Evolutionary conservation across 345 rosid species (phyloP).

Genomic region (Lumnitzera littorea): DNA sequence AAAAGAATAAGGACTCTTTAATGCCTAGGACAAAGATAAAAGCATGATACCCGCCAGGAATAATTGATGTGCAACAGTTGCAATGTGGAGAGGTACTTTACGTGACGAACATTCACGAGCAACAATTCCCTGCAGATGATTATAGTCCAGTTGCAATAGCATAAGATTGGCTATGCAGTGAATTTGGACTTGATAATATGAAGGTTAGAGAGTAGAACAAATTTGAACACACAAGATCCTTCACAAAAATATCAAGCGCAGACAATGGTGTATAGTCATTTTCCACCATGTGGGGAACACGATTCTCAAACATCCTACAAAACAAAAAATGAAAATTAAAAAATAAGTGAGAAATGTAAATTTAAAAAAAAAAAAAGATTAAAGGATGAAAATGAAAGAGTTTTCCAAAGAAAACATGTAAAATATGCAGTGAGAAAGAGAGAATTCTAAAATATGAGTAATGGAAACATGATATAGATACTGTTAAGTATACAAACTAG

Average conservation of each 20-base stretch:
- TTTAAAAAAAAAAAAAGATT: too few species aligned
- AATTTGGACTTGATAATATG: not conserved
- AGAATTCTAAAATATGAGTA: too few species aligned
- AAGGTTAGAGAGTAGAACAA: slow-evolving; percentile 2
- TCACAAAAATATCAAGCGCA: slow-evolving; percentile 94
- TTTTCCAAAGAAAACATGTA: not conserved
- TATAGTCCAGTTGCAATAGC: slow-evolving; percentile 6
- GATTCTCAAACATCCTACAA: slow-evolving; percentile 92
- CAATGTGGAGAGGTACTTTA: slow-evolving; percentile 76
- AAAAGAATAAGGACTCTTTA: not conserved
- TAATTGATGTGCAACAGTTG: slow-evolving; percentile 75
- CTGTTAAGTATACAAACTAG: too few species aligned
- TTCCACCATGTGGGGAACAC: slow-evolving; percentile 94
- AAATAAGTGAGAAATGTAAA: too few species aligned
- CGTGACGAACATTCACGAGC: slow-evolving; percentile 56
- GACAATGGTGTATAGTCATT: slow-evolving; percentile 90
- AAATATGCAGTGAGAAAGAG: not conserved
- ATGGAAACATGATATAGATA: too few species aligned
- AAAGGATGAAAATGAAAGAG: not conserved
- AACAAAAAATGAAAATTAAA: not conserved
- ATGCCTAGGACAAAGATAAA: not conserved
- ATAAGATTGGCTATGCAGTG: not conserved
- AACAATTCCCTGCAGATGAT: slow-evolving; percentile 73
- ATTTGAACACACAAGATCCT: slow-evolving; percentile 68
- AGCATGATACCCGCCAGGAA: slow-evolving; percentile 62